Evolutionary conservation across 139 green algal species (phyloP), one percentile per base, ranked within the genome.

Genomic region (Marvania coccoides): DNA sequence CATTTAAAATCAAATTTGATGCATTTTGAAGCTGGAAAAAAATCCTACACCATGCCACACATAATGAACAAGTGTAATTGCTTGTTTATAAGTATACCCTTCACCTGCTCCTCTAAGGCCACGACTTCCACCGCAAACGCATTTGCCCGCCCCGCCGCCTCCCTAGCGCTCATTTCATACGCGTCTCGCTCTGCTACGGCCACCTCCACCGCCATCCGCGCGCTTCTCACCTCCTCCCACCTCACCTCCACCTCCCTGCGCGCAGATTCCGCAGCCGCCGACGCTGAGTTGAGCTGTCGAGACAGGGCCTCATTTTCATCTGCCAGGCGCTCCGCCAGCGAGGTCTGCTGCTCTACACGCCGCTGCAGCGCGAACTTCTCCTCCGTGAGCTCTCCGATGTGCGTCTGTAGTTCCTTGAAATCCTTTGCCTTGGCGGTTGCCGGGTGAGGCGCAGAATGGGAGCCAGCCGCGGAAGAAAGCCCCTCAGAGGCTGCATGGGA

Each of bases 311-410:
- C 63, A 40, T 87, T 85, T 65, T 91, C 85, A 9, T 81, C 77
- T 10, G 54, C 47, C 10, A 91, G 48, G 10, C 57, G 65, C 26
- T 78, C 72, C 29, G 77, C 75, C 37, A 83, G 58, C 42, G 59
- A 57, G 2, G 54, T 40, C 47, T 85, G 75, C 67, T 83, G 69
- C 42, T 83, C 70, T 68, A 90, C 57, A 6, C 81, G 72, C 0
- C 79, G 73, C 62, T 74, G 58, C 38, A 92, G 68, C 48, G 76
- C 67, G 31, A 88, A 78, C 74, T 91, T 91, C 77, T 91, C 82
- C 15, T 74, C 58, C 3, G 85, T 90, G 29, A 92, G 74, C 57
- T 87, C 78, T 58, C 88, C 82, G 35, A 92, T 92, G 69, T 92
- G 85, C 38, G 80, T 53, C 73, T 91, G 80, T 56, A 90, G 48